Percentiles rank a stretch among this genome's conserved stretches.
These are phyloP conservation scores for Ophiostoma novo-ulmi DNA, from an alignment of 2,329 filamentous ascomycete species.

Conservation along the genomic window DNA sequence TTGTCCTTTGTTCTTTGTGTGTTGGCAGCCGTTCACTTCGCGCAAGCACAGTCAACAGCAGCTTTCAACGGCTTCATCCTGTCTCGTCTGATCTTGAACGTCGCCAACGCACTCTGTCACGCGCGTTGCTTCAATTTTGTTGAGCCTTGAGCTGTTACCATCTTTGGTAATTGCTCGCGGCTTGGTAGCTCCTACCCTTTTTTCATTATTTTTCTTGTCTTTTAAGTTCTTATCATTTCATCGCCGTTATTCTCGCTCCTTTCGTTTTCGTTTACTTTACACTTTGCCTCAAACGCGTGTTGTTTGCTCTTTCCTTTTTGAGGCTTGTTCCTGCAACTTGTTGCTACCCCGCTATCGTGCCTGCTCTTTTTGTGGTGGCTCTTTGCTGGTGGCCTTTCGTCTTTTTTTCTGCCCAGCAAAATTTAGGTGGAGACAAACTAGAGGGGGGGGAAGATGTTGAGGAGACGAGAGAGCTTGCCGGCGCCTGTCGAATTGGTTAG, in stretches of 20 bases:
- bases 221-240: not conserved
- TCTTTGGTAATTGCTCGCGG: not conserved
- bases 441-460: not conserved
- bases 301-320: slow-evolving; percentile 15
- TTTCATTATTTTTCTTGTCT: not conserved
- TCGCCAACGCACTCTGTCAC: not conserved
- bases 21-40: not conserved
- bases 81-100: no score
- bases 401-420: slow-evolving; percentile 12
- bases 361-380: not conserved
- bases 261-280: not conserved
- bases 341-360: slow-evolving; percentile 18
- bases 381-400: not conserved
- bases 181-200: not conserved
- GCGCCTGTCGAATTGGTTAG: not conserved
- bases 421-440: not conserved
- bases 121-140: not conserved
- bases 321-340: slow-evolving; percentile 2
- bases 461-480: not conserved
- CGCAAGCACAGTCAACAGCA: no score
- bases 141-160: not conserved
- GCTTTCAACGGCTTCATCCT: no score
- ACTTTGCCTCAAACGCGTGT: not conserved
- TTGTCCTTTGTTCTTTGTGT: not conserved
- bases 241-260: not conserved